These are phyloP conservation scores for Saccharomycopsis sp. DNA, from an alignment of 805 yeast species.

Conservation along the genomic window DNA sequence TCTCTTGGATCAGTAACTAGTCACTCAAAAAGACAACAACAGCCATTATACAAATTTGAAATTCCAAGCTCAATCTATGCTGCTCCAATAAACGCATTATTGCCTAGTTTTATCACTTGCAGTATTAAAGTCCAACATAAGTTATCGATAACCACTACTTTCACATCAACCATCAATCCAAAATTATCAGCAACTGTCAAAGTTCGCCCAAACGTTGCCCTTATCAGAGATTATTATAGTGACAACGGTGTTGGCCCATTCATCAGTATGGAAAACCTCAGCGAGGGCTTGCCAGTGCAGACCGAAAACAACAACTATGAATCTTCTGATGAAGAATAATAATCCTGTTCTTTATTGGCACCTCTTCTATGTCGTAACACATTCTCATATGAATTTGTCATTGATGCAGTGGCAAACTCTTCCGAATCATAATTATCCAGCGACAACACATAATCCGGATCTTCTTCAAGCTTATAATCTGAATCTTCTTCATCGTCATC, in stretches of 20 bases:
- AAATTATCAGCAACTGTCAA: constrained; percentile 12
- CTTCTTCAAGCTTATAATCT: constrained; percentile 2
- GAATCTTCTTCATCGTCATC: constrained; percentile 6
- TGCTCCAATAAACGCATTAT: constrained; percentile 6
- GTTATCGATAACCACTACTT: constrained; percentile 15
- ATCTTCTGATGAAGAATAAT: constrained; percentile 3
- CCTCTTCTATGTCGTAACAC: too few relatives aligned
- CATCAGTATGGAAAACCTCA: background rate
- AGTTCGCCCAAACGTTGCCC: constrained; percentile 9
- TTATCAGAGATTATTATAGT: constrained; percentile 16
- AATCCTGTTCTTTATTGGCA: too few relatives aligned
- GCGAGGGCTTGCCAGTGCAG: constrained; percentile 9
- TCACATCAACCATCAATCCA: constrained; percentile 10
- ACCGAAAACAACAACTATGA: constrained; percentile 6
- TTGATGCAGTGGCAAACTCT: background rate
- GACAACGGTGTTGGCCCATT: too few relatives aligned
- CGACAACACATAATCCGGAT: constrained; percentile 1
- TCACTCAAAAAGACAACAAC: too few relatives aligned
- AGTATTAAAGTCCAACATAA: constrained; percentile 15
- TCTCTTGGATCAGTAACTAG: background rate
- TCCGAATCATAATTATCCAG: constrained; percentile 17
- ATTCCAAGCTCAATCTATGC: constrained; percentile 9
- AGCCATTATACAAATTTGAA: constrained; percentile 8
- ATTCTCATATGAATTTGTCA: background rate
- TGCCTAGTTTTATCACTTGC: constrained; percentile 19